Conservation (phyloP, 2,329 filamentous ascomycete species). For the Claviceps spartinae region DNA sequence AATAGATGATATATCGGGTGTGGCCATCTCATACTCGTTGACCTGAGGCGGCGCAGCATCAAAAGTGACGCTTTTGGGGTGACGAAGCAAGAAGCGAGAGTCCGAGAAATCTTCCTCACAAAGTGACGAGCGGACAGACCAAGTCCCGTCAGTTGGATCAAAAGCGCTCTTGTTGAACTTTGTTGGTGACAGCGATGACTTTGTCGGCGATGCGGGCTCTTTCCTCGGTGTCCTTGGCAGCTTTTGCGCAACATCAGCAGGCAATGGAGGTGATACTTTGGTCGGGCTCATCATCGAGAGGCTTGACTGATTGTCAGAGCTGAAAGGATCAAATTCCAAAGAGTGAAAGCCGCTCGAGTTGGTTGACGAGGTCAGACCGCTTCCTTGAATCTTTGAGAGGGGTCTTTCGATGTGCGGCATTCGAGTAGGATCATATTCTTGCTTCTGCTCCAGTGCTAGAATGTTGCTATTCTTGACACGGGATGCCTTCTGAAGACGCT, state of each 20-base stretch:
- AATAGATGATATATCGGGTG: constrained; percentile 85
- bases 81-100: constrained; percentile 59
- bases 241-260: constrained; percentile 8
- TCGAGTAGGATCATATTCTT: constrained; percentile 78
- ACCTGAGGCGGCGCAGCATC: constrained; percentile 85
- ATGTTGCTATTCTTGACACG: constrained; percentile 98
- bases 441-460: constrained; percentile 81
- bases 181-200: constrained; percentile 68
- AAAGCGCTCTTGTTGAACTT: constrained; percentile 56
- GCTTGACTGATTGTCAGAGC: constrained; percentile 33
- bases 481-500: constrained; percentile 87
- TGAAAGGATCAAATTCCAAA: constrained; percentile 28
- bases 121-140: constrained; percentile 51
- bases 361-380: constrained; percentile 50
- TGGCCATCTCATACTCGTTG: constrained; percentile 97
- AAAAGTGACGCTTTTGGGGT: constrained; percentile 95
- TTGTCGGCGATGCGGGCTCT: constrained; percentile 65
- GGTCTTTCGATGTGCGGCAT: constrained; percentile 71
- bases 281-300: constrained; percentile 19
- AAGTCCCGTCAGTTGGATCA: constrained; percentile 54
- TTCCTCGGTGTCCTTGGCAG: constrained; percentile 46
- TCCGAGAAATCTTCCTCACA: constrained; percentile 47
- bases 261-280: constrained; percentile 9
- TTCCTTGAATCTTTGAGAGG: constrained; percentile 62
- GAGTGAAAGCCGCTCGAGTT: constrained; percentile 40